Evolutionary conservation across 805 yeast genomes (phyloP).

Genomic region (Suhomyces sp.): DNA sequence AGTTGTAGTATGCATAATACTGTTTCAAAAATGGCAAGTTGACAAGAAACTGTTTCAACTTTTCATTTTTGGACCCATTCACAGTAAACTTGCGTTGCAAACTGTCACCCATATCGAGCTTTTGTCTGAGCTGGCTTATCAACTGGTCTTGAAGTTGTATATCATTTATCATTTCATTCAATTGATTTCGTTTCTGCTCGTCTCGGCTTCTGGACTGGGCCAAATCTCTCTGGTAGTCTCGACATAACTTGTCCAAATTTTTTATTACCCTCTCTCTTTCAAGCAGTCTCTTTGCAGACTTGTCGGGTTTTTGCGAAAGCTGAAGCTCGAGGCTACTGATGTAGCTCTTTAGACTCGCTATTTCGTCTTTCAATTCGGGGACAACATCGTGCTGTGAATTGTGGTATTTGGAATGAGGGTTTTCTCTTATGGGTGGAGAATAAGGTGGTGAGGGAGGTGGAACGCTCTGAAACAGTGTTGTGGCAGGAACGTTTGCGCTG

Average conservation of each 20-base stretch:
- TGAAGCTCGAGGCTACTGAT: constrained; percentile 15
- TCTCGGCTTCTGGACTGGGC: neutral
- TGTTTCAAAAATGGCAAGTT: constrained; percentile 32
- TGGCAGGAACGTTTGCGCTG: neutral
- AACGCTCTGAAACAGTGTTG: neutral
- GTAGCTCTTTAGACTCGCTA: constrained; percentile 15
- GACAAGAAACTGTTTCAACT: constrained; percentile 11
- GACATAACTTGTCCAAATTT: constrained; percentile 13
- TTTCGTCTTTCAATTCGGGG: constrained; percentile 16
- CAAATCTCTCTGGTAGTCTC: constrained; percentile 6
- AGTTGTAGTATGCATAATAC: constrained; percentile 22
- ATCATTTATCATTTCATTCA: constrained; percentile 11
- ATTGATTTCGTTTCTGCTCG: constrained; percentile 15
- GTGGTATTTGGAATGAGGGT: neutral
- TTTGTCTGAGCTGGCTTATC: constrained; percentile 6
- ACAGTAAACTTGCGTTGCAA: neutral
- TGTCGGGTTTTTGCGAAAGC: constrained; percentile 3
- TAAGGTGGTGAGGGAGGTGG: constrained; percentile 3
- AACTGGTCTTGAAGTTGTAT: constrained; percentile 21
- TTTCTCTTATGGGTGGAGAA: constrained; percentile 9
- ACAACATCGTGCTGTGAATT: constrained; percentile 5
- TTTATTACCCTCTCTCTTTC: constrained; percentile 17
- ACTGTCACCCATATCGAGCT: neutral
- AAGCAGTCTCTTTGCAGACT: constrained; percentile 6
- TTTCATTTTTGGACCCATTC: constrained; percentile 10